Evolutionary conservation across 345 rosid species (phyloP), one percentile per base, ranked within the genome.

Genomic region (Odontarrhena argentea): DNA sequence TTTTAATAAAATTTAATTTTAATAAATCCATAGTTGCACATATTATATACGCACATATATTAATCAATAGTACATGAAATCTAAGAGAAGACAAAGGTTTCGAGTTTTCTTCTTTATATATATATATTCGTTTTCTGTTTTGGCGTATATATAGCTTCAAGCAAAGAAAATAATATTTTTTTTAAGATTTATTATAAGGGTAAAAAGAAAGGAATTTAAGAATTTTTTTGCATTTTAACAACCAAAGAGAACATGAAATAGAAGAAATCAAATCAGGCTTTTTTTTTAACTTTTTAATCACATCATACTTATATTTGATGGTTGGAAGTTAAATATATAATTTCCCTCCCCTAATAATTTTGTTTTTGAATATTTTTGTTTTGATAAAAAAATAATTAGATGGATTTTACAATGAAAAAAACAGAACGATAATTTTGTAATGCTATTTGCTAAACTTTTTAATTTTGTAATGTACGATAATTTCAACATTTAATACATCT

Each of bases 31-130:
- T 9, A 38, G n/a, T 37, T 14, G 47, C 14, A 53, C 34, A 54
- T 37, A 14, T 3, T 22, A 60, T 60, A 53, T 42, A 69, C 36
- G 9, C 42, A 60, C 26, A 57, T 28, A 55, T n/a, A 24, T 55
- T 37, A 38, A 42, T 69, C 22, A 69, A 9, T 69, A 6, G 22
- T 60, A 60, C 12, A 46, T 55, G 4, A 24, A 60, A 43, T 44
- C 32, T 59, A 48, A 40, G 34, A 49, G 7, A 53, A 40, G 32
- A 59, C 73, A 49, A 54, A 9, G 62, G 10, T 37, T 43, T 71
- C 48, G 51, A 45, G 69, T 71, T 63, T 55, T 61, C 34, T 35
- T 44, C 41, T 70, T 13, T 70, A 49, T 9, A 45, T 53, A 36
- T 9, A 45, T 53, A 36, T 61, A 52, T 52, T 35, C 67, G 32